phyloP scores from a whole-genome alignment of 2,329 filamentous ascomycete species.

The Didymella lethalis region DNA sequence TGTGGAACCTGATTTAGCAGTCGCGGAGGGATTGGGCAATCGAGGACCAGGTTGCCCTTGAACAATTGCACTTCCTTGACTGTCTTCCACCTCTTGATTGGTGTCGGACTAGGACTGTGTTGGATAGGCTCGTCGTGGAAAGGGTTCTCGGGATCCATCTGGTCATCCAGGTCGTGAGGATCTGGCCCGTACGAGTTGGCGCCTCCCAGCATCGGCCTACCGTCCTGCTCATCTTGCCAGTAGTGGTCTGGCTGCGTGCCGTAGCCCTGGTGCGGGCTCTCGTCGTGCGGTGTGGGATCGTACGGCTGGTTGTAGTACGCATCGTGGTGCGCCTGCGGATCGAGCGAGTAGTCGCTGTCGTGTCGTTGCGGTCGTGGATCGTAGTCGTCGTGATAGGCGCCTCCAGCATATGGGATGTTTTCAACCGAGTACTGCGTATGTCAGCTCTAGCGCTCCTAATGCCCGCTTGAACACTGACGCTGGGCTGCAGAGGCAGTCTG shows the following conservation, averaged over 20 bases:
- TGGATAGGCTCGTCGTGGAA: conserved; percentile 54
- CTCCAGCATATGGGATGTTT: conserved; percentile 71
- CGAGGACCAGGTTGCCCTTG: conserved; percentile 93
- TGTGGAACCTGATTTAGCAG: conserved; percentile 88
- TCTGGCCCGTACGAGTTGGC: conserved; percentile 69
- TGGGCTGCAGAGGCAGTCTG: conserved; percentile 81
- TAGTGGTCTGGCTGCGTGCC: conserved; percentile 60
- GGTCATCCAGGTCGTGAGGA: conserved; percentile 56
- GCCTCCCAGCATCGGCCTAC: conserved; percentile 76
- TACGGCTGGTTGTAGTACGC: conserved; percentile 86
- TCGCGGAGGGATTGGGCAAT: conserved; percentile 91
- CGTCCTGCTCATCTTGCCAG: conserved; percentile 74
- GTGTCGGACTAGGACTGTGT: conserved; percentile 63
- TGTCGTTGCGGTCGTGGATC: conserved; percentile 59
- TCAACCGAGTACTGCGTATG: conserved; percentile 70
- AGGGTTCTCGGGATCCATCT: conserved; percentile 45
- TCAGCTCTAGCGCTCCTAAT: conserved; percentile 16
- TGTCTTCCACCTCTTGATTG: conserved; percentile 92
- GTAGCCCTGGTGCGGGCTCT: conserved; percentile 63
- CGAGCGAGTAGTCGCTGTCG: conserved; percentile 73
- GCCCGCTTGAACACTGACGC: conserved; percentile 64
- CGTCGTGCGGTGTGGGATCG: conserved; percentile 70
- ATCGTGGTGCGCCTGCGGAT: conserved; percentile 87
- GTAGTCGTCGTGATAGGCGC: conserved; percentile 64
- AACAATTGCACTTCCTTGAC: conserved; percentile 98